Conservation (phyloP, 306 rosid genomes). For the Dalbergia oliveri region DNA sequence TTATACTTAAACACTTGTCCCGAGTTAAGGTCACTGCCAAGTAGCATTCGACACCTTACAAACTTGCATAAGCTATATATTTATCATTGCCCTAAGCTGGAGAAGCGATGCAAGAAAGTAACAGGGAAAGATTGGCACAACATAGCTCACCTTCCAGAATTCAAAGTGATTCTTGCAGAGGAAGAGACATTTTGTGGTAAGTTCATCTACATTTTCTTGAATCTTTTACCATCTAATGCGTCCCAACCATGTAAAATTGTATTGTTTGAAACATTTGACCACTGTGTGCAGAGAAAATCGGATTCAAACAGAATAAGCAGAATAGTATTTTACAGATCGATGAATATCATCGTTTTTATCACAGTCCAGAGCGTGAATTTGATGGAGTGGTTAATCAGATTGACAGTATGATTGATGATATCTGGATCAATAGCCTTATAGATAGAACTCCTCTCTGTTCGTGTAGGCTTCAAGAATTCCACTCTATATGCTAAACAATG, state of each 20-base stretch:
- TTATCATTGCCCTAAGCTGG: accelerated
- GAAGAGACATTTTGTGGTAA: neutral
- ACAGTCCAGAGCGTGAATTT: too few relatives aligned
- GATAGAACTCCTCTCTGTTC: too few relatives aligned
- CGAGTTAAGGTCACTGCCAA: constrained; percentile 15
- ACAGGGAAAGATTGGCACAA: constrained; percentile 29
- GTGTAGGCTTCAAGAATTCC: too few relatives aligned
- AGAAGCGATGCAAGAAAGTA: neutral
- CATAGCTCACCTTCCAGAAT: constrained; percentile 1
- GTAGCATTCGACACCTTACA: neutral
- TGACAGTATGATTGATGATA: too few relatives aligned
- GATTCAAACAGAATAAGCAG: neutral
- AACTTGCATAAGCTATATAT: neutral
- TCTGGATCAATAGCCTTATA: too few relatives aligned
- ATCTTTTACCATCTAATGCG: neutral
- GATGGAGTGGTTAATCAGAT: too few relatives aligned
- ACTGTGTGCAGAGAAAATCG: neutral
- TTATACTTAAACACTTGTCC: accelerated
- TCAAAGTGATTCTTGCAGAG: neutral
- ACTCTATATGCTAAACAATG: too few relatives aligned
- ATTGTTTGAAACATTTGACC: too few relatives aligned
- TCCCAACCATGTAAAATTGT: too few relatives aligned
- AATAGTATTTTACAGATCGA: neutral
- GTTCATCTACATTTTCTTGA: neutral
- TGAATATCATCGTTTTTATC: too few relatives aligned